phyloP scores from a whole-genome alignment of 495 filamentous ascomycete species.

The Lophiostoma macrostomum region DNA sequence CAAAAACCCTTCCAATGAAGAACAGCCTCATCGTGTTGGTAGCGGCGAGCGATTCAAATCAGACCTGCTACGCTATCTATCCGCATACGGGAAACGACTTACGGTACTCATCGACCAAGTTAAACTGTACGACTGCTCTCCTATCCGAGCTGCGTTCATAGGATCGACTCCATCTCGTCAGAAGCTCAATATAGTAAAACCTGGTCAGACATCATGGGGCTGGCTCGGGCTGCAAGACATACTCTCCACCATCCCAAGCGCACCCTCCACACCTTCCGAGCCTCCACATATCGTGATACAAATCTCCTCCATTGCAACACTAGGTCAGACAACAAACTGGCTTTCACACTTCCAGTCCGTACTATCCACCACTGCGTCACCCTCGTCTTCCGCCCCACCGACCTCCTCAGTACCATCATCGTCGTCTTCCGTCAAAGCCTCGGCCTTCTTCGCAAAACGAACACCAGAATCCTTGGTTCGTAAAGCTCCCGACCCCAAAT shows the following conservation, averaged over 20 bases:
- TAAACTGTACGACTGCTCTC: slow-evolving; percentile 63
- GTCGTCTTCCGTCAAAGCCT: too few species aligned
- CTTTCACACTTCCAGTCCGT: slow-evolving; percentile 64
- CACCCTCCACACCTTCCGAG: not conserved
- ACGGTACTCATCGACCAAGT: slow-evolving; percentile 55
- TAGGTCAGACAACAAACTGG: slow-evolving; percentile 75
- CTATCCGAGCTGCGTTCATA: slow-evolving; percentile 68
- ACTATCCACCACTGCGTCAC: slow-evolving; percentile 33
- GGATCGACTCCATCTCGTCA: slow-evolving; percentile 72
- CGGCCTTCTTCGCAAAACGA: slow-evolving; percentile 14
- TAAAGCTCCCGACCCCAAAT: slow-evolving; percentile 37
- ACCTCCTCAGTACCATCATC: not conserved
- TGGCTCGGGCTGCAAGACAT: slow-evolving; percentile 66
- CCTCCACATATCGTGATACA: slow-evolving; percentile 65
- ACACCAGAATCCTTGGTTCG: not conserved
- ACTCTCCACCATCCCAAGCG: slow-evolving; percentile 53
- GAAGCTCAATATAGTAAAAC: slow-evolving; percentile 41
- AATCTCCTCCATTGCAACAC: slow-evolving; percentile 78
- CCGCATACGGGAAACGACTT: slow-evolving; percentile 57
- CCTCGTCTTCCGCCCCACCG: not conserved
- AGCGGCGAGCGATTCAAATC: slow-evolving; percentile 69
- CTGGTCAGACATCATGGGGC: slow-evolving; percentile 61
- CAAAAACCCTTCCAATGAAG: slow-evolving; percentile 12
- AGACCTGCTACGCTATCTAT: slow-evolving; percentile 72
- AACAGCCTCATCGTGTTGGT: slow-evolving; percentile 43